Evolutionary conservation across 257 asterid species (phyloP), one percentile per base, ranked within the genome.

Genomic region (Scutellaria barbata): DNA sequence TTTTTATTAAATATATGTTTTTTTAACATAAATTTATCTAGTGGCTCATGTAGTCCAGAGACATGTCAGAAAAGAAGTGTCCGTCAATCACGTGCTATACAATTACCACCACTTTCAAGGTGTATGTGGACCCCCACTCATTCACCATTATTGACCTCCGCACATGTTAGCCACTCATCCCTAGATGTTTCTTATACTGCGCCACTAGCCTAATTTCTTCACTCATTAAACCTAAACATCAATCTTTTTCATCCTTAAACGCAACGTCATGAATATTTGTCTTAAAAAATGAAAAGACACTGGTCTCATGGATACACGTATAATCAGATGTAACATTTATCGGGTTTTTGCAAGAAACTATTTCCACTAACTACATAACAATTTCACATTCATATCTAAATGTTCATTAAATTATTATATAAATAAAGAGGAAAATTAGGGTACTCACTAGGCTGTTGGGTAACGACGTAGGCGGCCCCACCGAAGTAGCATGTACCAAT

Each of bases 401-500:
- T 55, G 40, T 54, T 22, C 25, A 22, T 22, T 1, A 22, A 22
- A 0, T 22, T 22, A 22, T 22, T 22, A 2, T 22, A 22, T 22
- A 22, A 22, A 22, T 22, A 22, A 22, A 22, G 55, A 51, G 63
- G 37, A 7, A 46, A 10, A 37, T 45, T 57, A 66, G 53, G 47
- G 11, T 14, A 77, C 98, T 82, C 74, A 95, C 99, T 89, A 0
- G 99, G 99, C 7, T 80, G 90, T 18, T 85, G 88, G 2, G 92
- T 78, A 41, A 88, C 88, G 55, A 81, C 66, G 83, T 79, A 83
- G 0, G 85, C 97, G 59, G 96, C 96, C 73, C 98, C 99, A 72
- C 95, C 99, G 45, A 91, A 94, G 14, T 39, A 88, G 82, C 99
- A 95, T 33, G 95, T 77, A 14, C 98, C 99, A 43, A 71, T 71